These are phyloP conservation scores for Calamus simplicifolius DNA, from an alignment of 176 grass and related monocot species.

Conservation along the genomic window DNA sequence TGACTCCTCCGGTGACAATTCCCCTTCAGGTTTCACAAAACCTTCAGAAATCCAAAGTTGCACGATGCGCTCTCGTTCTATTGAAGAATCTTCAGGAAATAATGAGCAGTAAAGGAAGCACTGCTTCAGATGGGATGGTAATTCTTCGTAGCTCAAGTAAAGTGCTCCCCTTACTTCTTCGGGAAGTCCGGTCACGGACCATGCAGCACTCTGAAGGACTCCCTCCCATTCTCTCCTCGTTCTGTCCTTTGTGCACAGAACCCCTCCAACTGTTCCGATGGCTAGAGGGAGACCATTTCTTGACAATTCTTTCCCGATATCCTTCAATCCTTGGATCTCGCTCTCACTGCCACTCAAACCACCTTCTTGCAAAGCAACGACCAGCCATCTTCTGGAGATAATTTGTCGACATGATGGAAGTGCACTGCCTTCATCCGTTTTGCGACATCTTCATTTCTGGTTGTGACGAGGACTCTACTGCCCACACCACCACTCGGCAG, in stretches of 20 bases:
- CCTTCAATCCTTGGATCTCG: constrained; percentile 19
- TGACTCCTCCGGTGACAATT: constrained; percentile 29
- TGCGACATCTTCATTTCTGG: constrained; percentile 22
- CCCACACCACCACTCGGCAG: constrained; percentile 26
- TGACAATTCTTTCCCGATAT: constrained; percentile 27
- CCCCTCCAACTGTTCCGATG: constrained; percentile 40
- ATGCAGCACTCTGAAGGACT: constrained; percentile 29
- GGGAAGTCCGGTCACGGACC: constrained; percentile 35
- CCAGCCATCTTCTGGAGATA: constrained; percentile 39
- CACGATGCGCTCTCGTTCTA: constrained; percentile 24
- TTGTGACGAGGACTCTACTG: constrained; percentile 51
- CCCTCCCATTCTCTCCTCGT: constrained; percentile 19
- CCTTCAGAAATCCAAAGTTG: constrained; percentile 57
- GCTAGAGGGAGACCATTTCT: constrained; percentile 52
- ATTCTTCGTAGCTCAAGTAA: constrained; percentile 60
- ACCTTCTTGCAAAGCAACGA: constrained; percentile 31
- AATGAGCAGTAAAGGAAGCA: constrained; percentile 74
- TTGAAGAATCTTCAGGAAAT: constrained; percentile 26
- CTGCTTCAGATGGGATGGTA: constrained; percentile 56
- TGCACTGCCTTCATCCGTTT: constrained; percentile 35
- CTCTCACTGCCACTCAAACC: constrained; percentile 1
- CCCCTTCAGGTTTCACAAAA: constrained; percentile 34
- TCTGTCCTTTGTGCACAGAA: constrained; percentile 30
- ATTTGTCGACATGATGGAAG: constrained; percentile 30
- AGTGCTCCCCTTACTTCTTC: constrained; percentile 36